phyloP scores from a whole-genome alignment of 2,329 filamentous ascomycete genomes.

The Ophiostoma australiae region DNA sequence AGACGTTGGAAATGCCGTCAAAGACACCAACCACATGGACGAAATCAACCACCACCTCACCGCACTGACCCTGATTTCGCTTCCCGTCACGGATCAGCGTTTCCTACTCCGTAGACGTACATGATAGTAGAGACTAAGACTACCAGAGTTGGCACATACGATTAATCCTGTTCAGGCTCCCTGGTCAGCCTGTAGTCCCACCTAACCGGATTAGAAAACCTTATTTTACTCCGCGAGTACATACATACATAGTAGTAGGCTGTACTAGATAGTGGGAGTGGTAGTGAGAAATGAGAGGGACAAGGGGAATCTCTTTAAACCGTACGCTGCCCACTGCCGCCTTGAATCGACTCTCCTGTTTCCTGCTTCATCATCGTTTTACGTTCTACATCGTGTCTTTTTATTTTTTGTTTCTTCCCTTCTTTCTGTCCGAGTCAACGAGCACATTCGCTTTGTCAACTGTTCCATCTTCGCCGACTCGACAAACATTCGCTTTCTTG shows the following conservation, averaged over 20 bases:
- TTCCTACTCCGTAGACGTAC: background rate
- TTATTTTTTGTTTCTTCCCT: background rate
- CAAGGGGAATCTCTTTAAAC: constrained; percentile 9
- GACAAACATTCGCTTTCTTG: constrained; percentile 10
- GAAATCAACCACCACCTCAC: background rate
- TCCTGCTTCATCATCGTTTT: background rate
- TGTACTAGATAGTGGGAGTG: no score
- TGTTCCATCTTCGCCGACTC: background rate
- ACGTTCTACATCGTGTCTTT: background rate
- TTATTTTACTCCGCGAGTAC: constrained; percentile 10
- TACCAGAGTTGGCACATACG: background rate
- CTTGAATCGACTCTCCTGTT: background rate
- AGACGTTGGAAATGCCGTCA: background rate
- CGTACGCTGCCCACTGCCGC: background rate
- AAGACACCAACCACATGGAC: background rate
- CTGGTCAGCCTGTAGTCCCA: constrained; percentile 9
- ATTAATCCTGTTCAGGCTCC: background rate
- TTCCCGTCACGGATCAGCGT: background rate
- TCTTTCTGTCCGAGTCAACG: background rate
- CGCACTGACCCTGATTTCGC: background rate
- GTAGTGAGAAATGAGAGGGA: background rate
- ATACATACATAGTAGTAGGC: no score
- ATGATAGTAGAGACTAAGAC: background rate
- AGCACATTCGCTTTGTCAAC: background rate
- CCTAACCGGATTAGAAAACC: constrained; percentile 12